Base-by-base conservation (phyloP, 768 basidiomycete species). In the Rhodotorula taiwanensis region DNA sequence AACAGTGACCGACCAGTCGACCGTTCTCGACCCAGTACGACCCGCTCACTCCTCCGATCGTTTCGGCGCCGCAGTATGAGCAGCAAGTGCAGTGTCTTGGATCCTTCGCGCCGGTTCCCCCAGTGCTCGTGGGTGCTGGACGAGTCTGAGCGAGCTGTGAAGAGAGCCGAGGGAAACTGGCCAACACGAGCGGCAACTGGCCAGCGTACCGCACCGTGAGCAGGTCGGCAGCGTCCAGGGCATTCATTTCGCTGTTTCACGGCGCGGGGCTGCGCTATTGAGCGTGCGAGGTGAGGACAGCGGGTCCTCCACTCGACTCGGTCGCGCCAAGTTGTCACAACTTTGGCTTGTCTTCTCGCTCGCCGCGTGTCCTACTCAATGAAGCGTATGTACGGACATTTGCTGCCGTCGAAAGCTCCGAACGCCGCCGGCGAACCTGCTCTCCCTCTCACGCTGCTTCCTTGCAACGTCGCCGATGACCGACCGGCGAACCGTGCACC, bases 11-110 rank as follows among this genome's bases (percentile, higher is more conserved):
- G 33, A 45, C 42, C 0, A 27, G 28, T 10, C 53, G 56, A 5
- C 27, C 13, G 23, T n/a, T 16, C 16, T 39, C 36, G 36, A 16
- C 16, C 36, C 36, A 39, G 36, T 10, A 9, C 36, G 36, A 9
- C 33, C 43, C 58, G 44, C 47, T 60, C 43, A 60, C 14, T 11
- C 64, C 64, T 3, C 50, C 58, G 25, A 60, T 34, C 5, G 60
- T 8, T 21, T 66, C 55, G 3, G 64, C 54, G 13, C 50, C n/a
- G 28, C 64, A 66, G 0, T 25, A 18, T 5, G 5, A 6, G 42
- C 63, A 64, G 18, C 7, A 2, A 3, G 42, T 31, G 52, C 27
- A 16, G 14, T 30, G 8, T 20, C 9, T 45, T 20, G 45, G 13
- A 4, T 36, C 33, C 14, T 14, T 2, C 23, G 44, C 31, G n/a